phyloP scores from a whole-genome alignment of 495 filamentous ascomycete species.

The Hyaloscypha variabilis region DNA sequence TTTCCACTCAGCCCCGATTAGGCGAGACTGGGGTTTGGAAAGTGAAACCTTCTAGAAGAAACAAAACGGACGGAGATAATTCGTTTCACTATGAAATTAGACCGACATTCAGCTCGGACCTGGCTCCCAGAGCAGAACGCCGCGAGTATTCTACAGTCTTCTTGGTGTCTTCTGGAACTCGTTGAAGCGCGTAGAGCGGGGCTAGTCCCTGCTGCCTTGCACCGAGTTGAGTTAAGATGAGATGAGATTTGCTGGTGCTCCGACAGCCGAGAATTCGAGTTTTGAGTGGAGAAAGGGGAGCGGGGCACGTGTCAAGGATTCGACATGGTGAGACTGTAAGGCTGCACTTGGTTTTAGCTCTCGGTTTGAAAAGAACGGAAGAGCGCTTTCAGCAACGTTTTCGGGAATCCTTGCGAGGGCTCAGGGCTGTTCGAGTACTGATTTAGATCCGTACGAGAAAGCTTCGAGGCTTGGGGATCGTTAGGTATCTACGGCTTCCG shows the following conservation, averaged over 20 bases:
- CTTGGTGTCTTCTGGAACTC: not conserved
- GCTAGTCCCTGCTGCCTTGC: not conserved
- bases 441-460: not conserved
- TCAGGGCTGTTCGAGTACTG: not conserved
- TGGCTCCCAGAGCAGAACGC: no score
- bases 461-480: not conserved
- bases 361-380: not conserved
- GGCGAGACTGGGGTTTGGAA: not conserved
- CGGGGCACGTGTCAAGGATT: not conserved
- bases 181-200: not conserved
- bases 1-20: not conserved
- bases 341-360: not conserved
- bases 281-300: not conserved
- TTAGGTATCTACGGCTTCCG: not conserved
- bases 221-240: not conserved
- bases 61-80: not conserved
- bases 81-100: constrained; percentile 3
- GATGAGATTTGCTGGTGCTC: not conserved
- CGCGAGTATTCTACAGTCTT: not conserved
- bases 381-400: not conserved
- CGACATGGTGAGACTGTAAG: not conserved
- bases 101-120: not conserved
- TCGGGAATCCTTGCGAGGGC: not conserved
- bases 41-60: constrained; percentile 19
- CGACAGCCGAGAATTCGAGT: not conserved